Evolutionary conservation across 140 eudicot genomes (phyloP).

Genomic region (Erigeron philadelphicus): DNA sequence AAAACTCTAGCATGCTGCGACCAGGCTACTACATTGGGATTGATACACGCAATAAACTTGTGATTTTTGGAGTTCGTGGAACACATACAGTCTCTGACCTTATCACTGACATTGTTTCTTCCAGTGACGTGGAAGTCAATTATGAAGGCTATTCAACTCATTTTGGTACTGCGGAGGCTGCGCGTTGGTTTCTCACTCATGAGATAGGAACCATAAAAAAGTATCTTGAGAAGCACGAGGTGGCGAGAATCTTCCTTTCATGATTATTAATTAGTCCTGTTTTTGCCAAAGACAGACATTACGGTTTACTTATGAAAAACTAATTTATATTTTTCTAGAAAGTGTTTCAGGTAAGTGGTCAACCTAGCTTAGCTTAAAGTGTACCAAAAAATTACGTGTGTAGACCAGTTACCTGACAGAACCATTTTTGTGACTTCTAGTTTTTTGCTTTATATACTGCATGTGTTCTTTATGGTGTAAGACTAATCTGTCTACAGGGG

Average conservation of each 20-base stretch:
- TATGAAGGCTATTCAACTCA: conserved; percentile 82
- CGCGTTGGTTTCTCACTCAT: conserved; percentile 85
- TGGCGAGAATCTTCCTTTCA: conserved; percentile 26
- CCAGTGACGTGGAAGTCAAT: conserved; percentile 74
- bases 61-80: conserved; percentile 92
- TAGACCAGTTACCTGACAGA: neutral
- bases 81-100: conserved; percentile 82
- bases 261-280: neutral
- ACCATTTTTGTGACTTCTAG: neutral
- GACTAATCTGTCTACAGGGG: conserved; percentile 77
- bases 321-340: neutral
- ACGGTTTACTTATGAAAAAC: neutral
- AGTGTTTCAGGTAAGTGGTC: neutral
- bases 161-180: conserved; percentile 94
- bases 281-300: neutral
- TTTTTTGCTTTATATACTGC: neutral
- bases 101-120: conserved; percentile 77
- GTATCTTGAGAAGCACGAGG: conserved; percentile 81
- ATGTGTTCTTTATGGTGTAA: neutral
- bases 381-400: neutral
- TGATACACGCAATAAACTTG: conserved; percentile 70
- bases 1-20: conserved; percentile 62
- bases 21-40: conserved; percentile 88
- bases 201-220: conserved; percentile 68
- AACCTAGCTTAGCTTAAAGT: neutral